Percentiles rank a stretch among this genome's conserved stretches.
Evolutionary conservation across 2,329 filamentous ascomycete species (phyloP).

Genomic region (Cadophora malorum): DNA sequence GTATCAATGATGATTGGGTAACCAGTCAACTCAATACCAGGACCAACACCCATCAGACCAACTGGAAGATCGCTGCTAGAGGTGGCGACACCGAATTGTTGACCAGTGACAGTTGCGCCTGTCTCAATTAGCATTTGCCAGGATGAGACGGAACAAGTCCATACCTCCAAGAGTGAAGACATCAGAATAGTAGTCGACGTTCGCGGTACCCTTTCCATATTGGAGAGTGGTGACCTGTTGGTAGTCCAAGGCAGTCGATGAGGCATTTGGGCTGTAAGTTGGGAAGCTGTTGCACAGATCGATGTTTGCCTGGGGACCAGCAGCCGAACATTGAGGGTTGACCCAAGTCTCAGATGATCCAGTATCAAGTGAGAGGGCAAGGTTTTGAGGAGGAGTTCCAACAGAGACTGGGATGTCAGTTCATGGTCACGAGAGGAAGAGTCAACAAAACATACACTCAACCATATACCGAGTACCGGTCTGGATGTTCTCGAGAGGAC

Average conservation of each 20-base stretch:
- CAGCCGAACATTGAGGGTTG: conserved; percentile 23
- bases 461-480: conserved; percentile 28
- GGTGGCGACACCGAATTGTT: conserved; percentile 26
- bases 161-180: conserved; percentile 23
- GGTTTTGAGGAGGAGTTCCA: conserved; percentile 24
- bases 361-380: conserved; percentile 25
- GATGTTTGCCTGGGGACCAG: conserved; percentile 1
- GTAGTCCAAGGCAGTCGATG: conserved; percentile 20
- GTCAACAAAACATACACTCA: conserved; percentile 23
- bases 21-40: conserved; percentile 28
- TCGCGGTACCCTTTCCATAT: conserved; percentile 25
- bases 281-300: conserved; percentile 23
- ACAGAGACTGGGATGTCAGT: conserved; percentile 21
- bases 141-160: neutral
- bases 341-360: conserved; percentile 31
- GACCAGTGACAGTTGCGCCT: conserved; percentile 23
- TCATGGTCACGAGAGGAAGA: neutral
- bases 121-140: neutral
- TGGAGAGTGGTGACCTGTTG: neutral
- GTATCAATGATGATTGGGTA: conserved; percentile 28
- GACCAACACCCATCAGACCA: conserved; percentile 30
- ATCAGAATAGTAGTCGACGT: conserved; percentile 23
- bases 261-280: conserved; percentile 17
- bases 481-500: conserved; percentile 22
- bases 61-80: conserved; percentile 21